Conservation (phyloP, 345 rosid species). For the Mercurialis annua region DNA sequence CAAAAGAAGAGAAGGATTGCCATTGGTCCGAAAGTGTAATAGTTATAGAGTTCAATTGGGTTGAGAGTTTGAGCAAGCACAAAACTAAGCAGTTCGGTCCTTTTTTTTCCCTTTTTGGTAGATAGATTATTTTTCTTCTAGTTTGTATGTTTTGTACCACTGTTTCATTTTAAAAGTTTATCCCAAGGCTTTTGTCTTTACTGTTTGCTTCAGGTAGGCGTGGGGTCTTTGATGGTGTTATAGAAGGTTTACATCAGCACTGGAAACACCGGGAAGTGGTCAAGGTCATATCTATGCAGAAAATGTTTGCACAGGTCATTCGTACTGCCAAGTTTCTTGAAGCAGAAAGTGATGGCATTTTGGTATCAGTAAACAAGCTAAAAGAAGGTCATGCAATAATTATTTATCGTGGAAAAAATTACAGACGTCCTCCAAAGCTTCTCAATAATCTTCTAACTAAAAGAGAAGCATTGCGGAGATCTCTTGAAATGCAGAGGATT, state of each 20-base stretch:
- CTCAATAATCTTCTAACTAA: constrained; percentile 60
- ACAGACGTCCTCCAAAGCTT: constrained; percentile 56
- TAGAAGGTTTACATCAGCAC: constrained; percentile 87
- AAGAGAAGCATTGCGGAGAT: constrained; percentile 62
- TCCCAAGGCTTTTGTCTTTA: constrained; percentile 5
- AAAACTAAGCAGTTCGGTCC: background rate
- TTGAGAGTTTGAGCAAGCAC: background rate
- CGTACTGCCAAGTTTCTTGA: constrained; percentile 62
- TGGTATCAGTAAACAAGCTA: constrained; percentile 67
- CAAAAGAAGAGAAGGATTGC: background rate
- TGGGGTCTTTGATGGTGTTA: constrained; percentile 77
- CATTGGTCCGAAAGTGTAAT: background rate
- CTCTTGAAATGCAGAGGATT: constrained; percentile 67
- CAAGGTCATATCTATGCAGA: constrained; percentile 78
- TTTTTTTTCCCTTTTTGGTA: background rate
- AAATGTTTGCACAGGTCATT: constrained; percentile 46
- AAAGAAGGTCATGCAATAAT: constrained; percentile 73
- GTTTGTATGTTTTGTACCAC: background rate
- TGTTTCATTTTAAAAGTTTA: background rate
- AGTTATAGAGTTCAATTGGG: background rate
- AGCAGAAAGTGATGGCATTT: constrained; percentile 74
- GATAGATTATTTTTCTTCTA: background rate
- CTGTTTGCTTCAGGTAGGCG: constrained; percentile 59
- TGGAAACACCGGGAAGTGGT: constrained; percentile 90
- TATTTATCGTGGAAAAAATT: constrained; percentile 81